Percentiles rank a stretch among this genome's conserved stretches.
Conservation (phyloP, 140 eudicot genomes). For the Stevia rebaudiana region DNA sequence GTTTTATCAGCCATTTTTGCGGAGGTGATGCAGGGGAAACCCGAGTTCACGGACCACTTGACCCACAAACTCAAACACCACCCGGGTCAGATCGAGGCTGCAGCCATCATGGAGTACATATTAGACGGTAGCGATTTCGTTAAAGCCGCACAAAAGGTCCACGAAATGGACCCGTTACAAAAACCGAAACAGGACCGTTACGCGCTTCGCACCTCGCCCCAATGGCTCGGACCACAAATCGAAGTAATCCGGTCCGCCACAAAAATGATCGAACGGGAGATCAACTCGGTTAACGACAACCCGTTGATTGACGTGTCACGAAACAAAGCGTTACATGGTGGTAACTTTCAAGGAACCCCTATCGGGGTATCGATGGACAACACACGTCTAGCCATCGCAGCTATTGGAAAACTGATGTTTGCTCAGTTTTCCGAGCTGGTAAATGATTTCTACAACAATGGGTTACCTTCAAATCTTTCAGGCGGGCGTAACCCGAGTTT, state of each 20-base stretch:
- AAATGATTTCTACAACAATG: no score
- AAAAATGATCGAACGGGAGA: conserved; percentile 67
- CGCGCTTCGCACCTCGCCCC: conserved; percentile 72
- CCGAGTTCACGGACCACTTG: conserved; percentile 79
- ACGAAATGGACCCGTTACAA: conserved; percentile 63
- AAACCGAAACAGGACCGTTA: conserved; percentile 76
- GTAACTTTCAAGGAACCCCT: no score
- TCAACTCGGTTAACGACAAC: no score
- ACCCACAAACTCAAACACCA: conserved; percentile 81
- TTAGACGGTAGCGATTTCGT: conserved; percentile 64
- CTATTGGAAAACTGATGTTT: no score
- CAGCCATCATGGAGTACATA: conserved; percentile 85
- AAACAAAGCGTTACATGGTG: no score
- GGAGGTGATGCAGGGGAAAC: conserved; percentile 93
- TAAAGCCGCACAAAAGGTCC: conserved; percentile 46
- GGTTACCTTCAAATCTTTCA: no score
- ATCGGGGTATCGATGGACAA: no score
- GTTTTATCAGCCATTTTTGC: conserved; percentile 76
- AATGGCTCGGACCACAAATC: conserved; percentile 81
- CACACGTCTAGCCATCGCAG: no score
- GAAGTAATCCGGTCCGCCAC: conserved; percentile 70
- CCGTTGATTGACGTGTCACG: no score
- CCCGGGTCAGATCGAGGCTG: conserved; percentile 93
- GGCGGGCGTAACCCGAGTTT: no score
- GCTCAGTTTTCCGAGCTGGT: no score